These are phyloP conservation scores for Trichoderma koningiopsis DNA, from an alignment of 2,329 filamentous ascomycete genomes.

Conservation along the genomic window DNA sequence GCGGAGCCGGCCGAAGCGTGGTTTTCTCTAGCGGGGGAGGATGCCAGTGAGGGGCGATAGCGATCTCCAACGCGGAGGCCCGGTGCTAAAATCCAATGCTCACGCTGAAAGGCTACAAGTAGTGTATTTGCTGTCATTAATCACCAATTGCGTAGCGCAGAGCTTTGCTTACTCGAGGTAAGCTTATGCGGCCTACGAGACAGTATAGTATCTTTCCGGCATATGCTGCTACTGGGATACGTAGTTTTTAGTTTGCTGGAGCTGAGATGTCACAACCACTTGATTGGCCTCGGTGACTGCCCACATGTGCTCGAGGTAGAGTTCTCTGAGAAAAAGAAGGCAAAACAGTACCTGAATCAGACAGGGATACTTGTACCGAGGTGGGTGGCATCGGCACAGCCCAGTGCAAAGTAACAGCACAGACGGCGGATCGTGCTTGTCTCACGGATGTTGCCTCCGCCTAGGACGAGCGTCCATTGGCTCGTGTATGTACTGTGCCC, in stretches of 20 bases:
- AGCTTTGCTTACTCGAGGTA: neutral
- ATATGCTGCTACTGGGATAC: neutral
- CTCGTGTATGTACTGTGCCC: neutral
- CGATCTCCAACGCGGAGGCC: neutral
- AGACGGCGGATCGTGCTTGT: neutral
- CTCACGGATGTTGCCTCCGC: neutral
- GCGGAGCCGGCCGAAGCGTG: constrained; percentile 42
- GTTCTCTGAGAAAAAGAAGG: neutral
- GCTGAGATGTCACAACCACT: too few species aligned
- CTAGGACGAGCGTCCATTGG: neutral
- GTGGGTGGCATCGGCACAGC: neutral
- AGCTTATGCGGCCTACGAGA: neutral
- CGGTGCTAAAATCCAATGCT: neutral
- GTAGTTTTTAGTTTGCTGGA: neutral
- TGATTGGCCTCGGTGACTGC: too few species aligned
- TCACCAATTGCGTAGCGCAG: neutral
- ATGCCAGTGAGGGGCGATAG: neutral
- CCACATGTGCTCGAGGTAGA: neutral
- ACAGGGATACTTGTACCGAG: neutral
- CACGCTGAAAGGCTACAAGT: neutral
- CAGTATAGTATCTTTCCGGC: neutral
- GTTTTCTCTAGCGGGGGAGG: constrained; percentile 32
- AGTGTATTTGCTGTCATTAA: neutral
- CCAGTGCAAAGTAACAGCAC: neutral
- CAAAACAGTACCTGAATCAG: neutral